phyloP scores from a whole-genome alignment of 192 early-diverging fungal species.

The Backusella westeae region DNA sequence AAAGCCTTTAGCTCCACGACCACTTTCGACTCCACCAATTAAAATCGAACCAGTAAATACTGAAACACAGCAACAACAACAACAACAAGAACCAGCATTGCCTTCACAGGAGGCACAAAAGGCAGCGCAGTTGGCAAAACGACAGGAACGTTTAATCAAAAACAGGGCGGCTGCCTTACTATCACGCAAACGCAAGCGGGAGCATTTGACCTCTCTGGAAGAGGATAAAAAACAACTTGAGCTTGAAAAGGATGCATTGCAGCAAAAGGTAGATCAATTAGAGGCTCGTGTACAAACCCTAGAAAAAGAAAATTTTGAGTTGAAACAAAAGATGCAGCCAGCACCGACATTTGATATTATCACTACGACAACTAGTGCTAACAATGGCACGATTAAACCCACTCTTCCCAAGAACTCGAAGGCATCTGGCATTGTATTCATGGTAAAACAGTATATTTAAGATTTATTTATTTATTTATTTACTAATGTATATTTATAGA shows the following conservation, averaged over 20 bases:
- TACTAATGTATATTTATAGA: slow-evolving; percentile 42
- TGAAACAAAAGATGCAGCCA: slow-evolving; percentile 36
- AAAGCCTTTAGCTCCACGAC: slow-evolving; percentile 37
- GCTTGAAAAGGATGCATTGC: slow-evolving; percentile 61
- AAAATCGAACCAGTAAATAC: slow-evolving; percentile 12
- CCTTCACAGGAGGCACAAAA: slow-evolving; percentile 29
- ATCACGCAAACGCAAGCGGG: slow-evolving; percentile 87
- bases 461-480: slow-evolving; percentile 10
- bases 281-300: slow-evolving; percentile 56
- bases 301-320: slow-evolving; percentile 48
- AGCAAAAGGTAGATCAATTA: slow-evolving; percentile 53
- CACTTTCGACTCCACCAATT: slow-evolving; percentile 18
- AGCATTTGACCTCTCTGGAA: slow-evolving; percentile 79
- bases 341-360: not conserved
- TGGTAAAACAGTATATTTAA: too few species aligned
- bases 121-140: slow-evolving; percentile 60
- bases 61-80: not conserved
- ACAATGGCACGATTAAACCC: not conserved
- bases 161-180: slow-evolving; percentile 87
- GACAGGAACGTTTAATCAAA: slow-evolving; percentile 87
- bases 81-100: slow-evolving; percentile 12
- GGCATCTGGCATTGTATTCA: slow-evolving; percentile 58
- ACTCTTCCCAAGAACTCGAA: slow-evolving; percentile 34
- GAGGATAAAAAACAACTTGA: slow-evolving; percentile 46
- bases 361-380: too few species aligned